Percentiles rank a stretch among this genome's conserved stretches.
Conservation (phyloP, 176 grass and related monocot genomes). For the Calamus simplicifolius region DNA sequence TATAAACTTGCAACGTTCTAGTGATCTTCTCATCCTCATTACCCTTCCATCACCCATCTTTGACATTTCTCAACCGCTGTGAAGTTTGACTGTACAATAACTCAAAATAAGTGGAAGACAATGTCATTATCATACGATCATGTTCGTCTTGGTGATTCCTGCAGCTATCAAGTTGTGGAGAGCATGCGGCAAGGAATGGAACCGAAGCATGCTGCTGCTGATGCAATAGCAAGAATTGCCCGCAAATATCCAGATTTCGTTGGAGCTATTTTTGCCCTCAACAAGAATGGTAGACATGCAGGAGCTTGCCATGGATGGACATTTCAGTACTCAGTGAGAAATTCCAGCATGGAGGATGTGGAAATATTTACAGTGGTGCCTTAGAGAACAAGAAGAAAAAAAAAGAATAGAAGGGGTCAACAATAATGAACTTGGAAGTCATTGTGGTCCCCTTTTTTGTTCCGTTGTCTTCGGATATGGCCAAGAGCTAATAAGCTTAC, state of each 20-base stretch:
- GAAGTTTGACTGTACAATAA: too few species aligned
- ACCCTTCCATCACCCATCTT: too few species aligned
- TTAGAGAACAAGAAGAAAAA: conserved; percentile 1
- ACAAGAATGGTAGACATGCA: conserved; percentile 50
- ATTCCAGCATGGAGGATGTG: conserved; percentile 66
- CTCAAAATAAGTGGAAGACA: too few species aligned
- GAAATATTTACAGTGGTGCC: conserved; percentile 59
- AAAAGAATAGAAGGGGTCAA: too few species aligned
- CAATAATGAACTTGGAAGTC: too few species aligned
- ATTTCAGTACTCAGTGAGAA: conserved; percentile 75
- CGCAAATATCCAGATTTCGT: conserved; percentile 62
- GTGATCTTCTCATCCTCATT: too few species aligned
- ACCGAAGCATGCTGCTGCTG: conserved; percentile 46
- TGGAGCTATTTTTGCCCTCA: conserved; percentile 67
- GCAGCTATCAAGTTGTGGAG: conserved; percentile 88
- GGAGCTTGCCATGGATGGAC: conserved; percentile 81
- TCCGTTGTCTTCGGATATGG: too few species aligned
- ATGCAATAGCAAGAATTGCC: conserved; percentile 84
- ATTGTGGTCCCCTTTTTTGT: too few species aligned
- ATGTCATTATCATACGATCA: neutral
- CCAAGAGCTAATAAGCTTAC: too few species aligned
- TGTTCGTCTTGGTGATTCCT: neutral
- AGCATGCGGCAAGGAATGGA: conserved; percentile 88
- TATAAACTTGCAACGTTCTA: too few species aligned
- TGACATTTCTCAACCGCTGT: too few species aligned